Evolutionary conservation across 108 stramenopile genomes (phyloP), one percentile per base, ranked within the genome.

Genomic region (Skeletonema marinoi): DNA sequence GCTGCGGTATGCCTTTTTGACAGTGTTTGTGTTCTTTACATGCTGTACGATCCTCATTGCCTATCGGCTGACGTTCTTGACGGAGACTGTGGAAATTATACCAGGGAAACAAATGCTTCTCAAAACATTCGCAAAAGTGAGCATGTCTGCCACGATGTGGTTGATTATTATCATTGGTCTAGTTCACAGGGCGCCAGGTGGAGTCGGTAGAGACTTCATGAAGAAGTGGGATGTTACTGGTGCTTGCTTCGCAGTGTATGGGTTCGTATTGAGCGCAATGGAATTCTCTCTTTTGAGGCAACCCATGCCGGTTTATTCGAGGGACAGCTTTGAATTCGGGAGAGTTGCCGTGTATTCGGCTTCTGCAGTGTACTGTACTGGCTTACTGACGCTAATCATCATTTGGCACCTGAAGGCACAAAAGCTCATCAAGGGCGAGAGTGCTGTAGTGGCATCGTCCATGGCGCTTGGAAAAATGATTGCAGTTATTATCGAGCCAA

Each of bases 11-110:
- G 66, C 90, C 14, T 33, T 70, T 4, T 77, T 94, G 38, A 82
- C 90, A 42, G 75, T 92, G 31, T 94, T 94, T 75, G 91, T 94
- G 25, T 41, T 87, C 25, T 87, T 89, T 68, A 88, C 93, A 3
- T 56, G 79, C 7, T 78, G 77, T 12, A 69, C 90, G 17, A 84
- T 92, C 13, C 32, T 88, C 4, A 89, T 91, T 31, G 70, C 77
- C 48, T 94, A 94, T 66, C 87, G 93, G n/a, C 85, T 89, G 58
- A 90, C 89, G 13, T 88, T 86, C 58, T 64, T 80, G n/a, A 73
- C 65, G 16, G 74, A 90, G 59, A 70, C 54, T 6, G 70, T 92
- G 1, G 80, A 87, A 12, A 69, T 90, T 50, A 68, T 83, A 0
- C 70, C 73, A 13, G 83, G 88, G 21, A 65, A 80, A 16, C 56